Base-by-base conservation (phyloP, 1,284 basidiomycete genomes). In the Chalciporus sp. region DNA sequence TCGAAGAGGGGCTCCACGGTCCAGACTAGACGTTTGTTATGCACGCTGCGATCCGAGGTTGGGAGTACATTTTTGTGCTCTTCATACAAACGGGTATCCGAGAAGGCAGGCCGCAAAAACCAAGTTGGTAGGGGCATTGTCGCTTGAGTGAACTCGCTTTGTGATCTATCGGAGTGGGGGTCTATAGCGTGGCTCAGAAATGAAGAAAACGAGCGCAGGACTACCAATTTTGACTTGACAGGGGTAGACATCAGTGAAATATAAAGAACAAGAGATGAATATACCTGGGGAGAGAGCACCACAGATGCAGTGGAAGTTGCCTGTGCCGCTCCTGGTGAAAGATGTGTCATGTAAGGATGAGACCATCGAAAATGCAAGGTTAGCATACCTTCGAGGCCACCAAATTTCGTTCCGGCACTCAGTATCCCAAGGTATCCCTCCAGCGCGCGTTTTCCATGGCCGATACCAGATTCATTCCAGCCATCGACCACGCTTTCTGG, bases 371-470 rank as follows among this genome's bases (percentile, higher is more conserved):
- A 14, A 28, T 27, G 27, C 49, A 19, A 12, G 17, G 33, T 12
- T 19, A 40, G 60, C 65, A 35, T 56, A 83, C 85, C 84, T 53
- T 82, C 77, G n/a, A 71, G 73, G 57, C 81, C 81, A 39, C 80
- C 81, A 58, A 82, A 85, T 55, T 76, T 81, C 3, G 82, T 83
- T 17, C 86, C 85, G 8, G 81, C 84, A 58, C 79, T 88, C 50
- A 92, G 71, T 48, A 92, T 79, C 16, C 87, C 83, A 7, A 93
- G 76, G 65, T 92, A 93, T 2, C 90, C 90, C 63, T 88, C 84
- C 28, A 93, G 66, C 7, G 89, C 78, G 27, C 87, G 80, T 55
- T 72, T 75, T 39, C 87, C 88, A 61, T 87, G 83, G 17, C 74
- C 73, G 28, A 69, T 66, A 17, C 68, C 72, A 20, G 66, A 70